Evolutionary conservation across 2,329 filamentous ascomycete genomes (phyloP), one percentile per base, ranked within the genome.

Genomic region (Torrubiellomyces zombiae): DNA sequence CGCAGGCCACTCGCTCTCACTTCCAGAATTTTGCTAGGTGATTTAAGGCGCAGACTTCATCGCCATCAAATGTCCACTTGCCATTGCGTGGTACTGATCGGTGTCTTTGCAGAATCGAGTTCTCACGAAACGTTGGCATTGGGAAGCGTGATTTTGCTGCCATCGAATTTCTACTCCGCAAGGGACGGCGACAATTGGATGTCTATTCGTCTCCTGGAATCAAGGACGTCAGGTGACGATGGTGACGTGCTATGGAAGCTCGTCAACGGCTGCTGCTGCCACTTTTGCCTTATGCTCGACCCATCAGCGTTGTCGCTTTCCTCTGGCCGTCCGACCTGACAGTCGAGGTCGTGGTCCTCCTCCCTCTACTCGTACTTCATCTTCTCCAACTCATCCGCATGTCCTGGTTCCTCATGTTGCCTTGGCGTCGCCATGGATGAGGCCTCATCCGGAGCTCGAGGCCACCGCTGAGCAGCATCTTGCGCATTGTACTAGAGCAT

Each of bases 101-200:
- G n/a, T n/a, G n/a, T n/a, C n/a, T n/a, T 14, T 14, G 4, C 16
- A 37, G 35, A 15, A 14, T 58, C 15, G 82, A 94, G 44, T 95
- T 98, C 43, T 58, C 71, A 19, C 78, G 76, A 44, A 63, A 79
- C 42, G 44, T 69, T 9, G 44, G 48, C 7, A 48, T 91, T 28
- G 74, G 78, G 48, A 89, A 81, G 52, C 82, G 80, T 38, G 82
- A 93, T 43, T 93, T 93, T 50, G 60, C 63, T 10, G 75, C 82
- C 5, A 75, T 94, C 29, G 85, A 94, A 49, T 89, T 81, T 47
- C 56, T 92, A 17, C 46, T 94, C 25, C 67, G 85, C 31, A 86
- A 81, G 47, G 85, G 85, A 13, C 64, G 68, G 20, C 67, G 80
- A 21, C 82, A 93, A 45, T 58, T 94, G 11, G 81, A 92, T 34